Percentiles rank a stretch among this genome's conserved stretches.
Conservation (phyloP, 768 basidiomycete genomes). For the Trametes villosa region DNA sequence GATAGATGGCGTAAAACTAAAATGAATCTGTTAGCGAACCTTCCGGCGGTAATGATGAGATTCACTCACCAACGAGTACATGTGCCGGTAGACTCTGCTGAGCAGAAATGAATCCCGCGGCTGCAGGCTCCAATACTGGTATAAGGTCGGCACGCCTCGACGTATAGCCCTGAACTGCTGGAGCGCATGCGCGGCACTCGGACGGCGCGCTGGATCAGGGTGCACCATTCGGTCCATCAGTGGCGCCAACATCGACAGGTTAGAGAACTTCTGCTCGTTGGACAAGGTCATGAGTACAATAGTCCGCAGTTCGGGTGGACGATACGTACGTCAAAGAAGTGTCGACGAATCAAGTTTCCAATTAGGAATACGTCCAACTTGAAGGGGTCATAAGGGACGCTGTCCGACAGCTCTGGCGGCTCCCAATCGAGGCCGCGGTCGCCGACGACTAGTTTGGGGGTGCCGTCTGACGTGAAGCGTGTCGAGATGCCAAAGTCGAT, state of each 20-base stretch:
- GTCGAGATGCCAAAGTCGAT: slow-evolving; percentile 36
- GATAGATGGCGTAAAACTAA: too few relatives aligned
- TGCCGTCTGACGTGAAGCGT: neutral
- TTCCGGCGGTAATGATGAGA: too few relatives aligned
- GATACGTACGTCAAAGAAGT: slow-evolving; percentile 18
- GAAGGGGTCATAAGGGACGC: slow-evolving; percentile 30
- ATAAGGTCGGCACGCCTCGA: neutral
- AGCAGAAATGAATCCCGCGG: too few relatives aligned
- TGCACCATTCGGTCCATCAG: slow-evolving; percentile 13
- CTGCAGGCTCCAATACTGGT: neutral
- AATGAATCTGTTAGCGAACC: too few relatives aligned
- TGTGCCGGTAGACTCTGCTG: too few relatives aligned
- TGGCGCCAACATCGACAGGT: slow-evolving; percentile 19
- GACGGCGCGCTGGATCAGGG: slow-evolving; percentile 11
- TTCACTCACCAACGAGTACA: too few relatives aligned
- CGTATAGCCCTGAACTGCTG: slow-evolving; percentile 3
- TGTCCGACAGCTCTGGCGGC: slow-evolving; percentile 24
- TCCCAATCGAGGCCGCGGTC: slow-evolving; percentile 22
- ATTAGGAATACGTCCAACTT: slow-evolving; percentile 28
- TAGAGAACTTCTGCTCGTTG: slow-evolving; percentile 12
- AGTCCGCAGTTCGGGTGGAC: too few relatives aligned
- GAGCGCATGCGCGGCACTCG: slow-evolving; percentile 17
- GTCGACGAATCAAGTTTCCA: slow-evolving; percentile 22
- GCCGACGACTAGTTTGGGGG: slow-evolving; percentile 15
- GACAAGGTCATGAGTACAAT: too few relatives aligned